Conservation (phyloP, 2,329 filamentous ascomycete genomes). For the Phaeoacremonium minimum region DNA sequence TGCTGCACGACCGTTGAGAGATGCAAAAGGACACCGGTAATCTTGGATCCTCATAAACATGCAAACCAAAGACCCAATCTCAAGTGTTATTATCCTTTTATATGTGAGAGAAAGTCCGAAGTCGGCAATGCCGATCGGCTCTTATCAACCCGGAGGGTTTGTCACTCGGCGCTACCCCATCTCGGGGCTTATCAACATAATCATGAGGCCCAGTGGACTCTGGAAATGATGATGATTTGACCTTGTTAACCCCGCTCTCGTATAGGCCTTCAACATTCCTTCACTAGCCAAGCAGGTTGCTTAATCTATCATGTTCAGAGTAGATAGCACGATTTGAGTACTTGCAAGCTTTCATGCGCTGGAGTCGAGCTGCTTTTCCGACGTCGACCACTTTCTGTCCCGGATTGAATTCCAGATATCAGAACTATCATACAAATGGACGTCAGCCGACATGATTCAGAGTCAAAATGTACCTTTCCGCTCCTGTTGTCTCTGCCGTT, state of each 20-base stretch:
- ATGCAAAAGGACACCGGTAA: background rate
- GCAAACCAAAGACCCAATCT: background rate
- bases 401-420: background rate
- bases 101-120: no score
- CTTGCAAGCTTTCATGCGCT: background rate
- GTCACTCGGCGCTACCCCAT: no score
- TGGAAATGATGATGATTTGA: background rate
- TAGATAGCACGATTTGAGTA: background rate
- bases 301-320: background rate
- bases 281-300: background rate
- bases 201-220: background rate
- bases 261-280: background rate
- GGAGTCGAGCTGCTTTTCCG: background rate
- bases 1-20: background rate
- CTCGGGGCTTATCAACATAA: no score
- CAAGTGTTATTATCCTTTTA: no score
- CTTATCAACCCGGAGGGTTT: no score
- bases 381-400: background rate
- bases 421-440: background rate
- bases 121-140: no score
- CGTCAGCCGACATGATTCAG: no score
- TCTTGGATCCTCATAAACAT: background rate
- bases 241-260: background rate
- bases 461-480: no score
- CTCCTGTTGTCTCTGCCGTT: no score